Base-by-base conservation (phyloP, 306 rosid genomes). In the Dalbergia cochinchinensis region DNA sequence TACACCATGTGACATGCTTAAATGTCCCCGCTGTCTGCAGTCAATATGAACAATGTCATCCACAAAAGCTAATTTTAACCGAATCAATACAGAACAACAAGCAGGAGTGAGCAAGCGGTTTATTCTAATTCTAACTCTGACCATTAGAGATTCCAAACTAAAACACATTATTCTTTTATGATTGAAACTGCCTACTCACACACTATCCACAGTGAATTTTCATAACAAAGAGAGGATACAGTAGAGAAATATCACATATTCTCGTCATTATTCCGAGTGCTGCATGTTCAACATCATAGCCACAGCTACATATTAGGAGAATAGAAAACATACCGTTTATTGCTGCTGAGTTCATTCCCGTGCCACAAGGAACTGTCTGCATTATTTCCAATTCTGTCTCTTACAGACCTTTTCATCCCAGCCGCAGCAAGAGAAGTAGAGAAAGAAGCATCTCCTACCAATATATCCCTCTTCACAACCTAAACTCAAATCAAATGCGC, bases 401-500 rank as follows among this genome's bases (percentile, higher is more conserved):
- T 86, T 37, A 92, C 87, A 69, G 97, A 94, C 78, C 99, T 89
- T 85, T 94, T 94, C 48, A 87, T 78, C 83, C 99, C 95, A 57
- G 77, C 76, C 4, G 78, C 64, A 11, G 83, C 78, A 65, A 79
- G n/a, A 71, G 90, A 82, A 78, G 16, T 18, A n/a, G 86, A 68
- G 83, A 80, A 78, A 58, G 91, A 82, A 80, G 37, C 87, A 86
- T 81, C 89, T 0, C 85, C 41, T 26, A 64, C 70, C 60, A 91
- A 87, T n/a, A 74, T 65, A 22, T 82, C 85, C 89, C 89, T 90
- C 94, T 90, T 90, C 37, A 94, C 99, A 78, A 94, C 99, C 97
- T 94, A 78, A 72, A 54, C 77, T 44, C 88, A 45, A 80, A 69
- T 60, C 31, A 26, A 26, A 26, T 1, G 31, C 31, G 42, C 37